These are phyloP conservation scores for Triangularia setosa DNA, from an alignment of 2,329 filamentous ascomycete species.

Conservation along the genomic window DNA sequence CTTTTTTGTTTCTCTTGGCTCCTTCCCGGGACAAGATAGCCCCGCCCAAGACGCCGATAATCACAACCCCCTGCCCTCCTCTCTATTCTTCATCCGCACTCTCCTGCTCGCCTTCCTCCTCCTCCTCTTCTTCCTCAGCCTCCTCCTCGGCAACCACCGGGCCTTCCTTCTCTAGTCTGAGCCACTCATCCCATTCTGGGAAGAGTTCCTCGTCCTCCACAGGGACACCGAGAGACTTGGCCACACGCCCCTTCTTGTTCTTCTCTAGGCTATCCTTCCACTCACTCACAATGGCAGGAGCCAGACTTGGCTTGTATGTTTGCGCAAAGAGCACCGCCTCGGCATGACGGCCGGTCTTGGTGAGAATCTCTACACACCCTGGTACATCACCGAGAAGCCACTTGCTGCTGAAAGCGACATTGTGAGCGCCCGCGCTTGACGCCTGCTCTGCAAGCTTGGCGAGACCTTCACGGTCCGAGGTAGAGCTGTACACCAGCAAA, in stretches of 20 bases:
- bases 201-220: conserved; percentile 84
- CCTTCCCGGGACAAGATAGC: neutral
- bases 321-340: conserved; percentile 91
- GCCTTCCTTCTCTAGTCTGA: conserved; percentile 74
- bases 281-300: conserved; percentile 60
- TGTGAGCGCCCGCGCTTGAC: conserved; percentile 73
- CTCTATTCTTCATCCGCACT: conserved; percentile 12
- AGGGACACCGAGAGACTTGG: conserved; percentile 77
- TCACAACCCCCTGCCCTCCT: neutral
- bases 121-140: conserved; percentile 19
- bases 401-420: conserved; percentile 85
- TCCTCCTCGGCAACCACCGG: conserved; percentile 32
- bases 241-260: conserved; percentile 78
- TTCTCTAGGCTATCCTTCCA: conserved; percentile 88
- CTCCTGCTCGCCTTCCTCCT: conserved; percentile 11
- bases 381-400: conserved; percentile 85
- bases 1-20: conserved; percentile 8
- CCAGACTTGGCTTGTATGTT: conserved; percentile 85
- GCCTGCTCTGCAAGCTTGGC: conserved; percentile 70
- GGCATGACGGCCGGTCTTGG: conserved; percentile 71
- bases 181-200: conserved; percentile 91
- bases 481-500: conserved; percentile 83
- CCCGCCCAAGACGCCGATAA: conserved; percentile 1
- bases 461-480: conserved; percentile 72
- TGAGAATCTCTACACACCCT: conserved; percentile 74